Base-by-base conservation (phyloP, 192 early-diverging fungal genomes). In the Pecoramyces ruminantium region DNA sequence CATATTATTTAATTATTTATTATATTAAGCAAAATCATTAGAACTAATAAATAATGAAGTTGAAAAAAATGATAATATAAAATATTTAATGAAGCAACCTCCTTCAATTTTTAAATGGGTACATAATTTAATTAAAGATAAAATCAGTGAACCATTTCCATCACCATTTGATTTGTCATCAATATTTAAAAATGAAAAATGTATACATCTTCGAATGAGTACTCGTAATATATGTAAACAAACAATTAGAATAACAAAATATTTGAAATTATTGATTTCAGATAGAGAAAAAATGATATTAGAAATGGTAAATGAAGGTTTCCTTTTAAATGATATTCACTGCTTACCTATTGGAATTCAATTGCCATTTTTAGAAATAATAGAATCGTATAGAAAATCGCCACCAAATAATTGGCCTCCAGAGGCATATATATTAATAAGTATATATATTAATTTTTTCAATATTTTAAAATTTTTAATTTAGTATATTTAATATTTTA, bases 321-420 rank as follows among this genome's bases (percentile, higher is more conserved):
- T 85, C 40, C 84, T 40, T 6, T 30, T 79, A 14, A 81, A 78
- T 12, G 84, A 87, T 30, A 80, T 92, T 25, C 87, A 91, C 18
- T 83, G 82, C 28, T 78, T 92, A 78, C 87, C 91, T 4, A 79
- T 88, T 82, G 91, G 91, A 4, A 83, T 92, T 28, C 83, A 85
- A 11, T 29, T 92, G 9, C 88, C 88, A 30, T 79, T 92, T 29
- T 58, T 81, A 29, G 90, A 90, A 80, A 87, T 87, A 12, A 79
- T 92, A 4, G 83, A 87, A 81, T 82, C 83, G n/a, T 90, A 88
- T 82, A 85, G 88, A 25, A 82, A 80, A 29, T 80, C 82, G 18
- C 90, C 91, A 2, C 82, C 87, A 3, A 79, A 79, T 13, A 81
- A 86, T 79, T 85, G 88, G 86, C 78, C 79, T 16, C 77, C 81